These are phyloP conservation scores for Entomortierella chlamydospora DNA, from an alignment of 192 early-diverging fungal species.

Conservation along the genomic window DNA sequence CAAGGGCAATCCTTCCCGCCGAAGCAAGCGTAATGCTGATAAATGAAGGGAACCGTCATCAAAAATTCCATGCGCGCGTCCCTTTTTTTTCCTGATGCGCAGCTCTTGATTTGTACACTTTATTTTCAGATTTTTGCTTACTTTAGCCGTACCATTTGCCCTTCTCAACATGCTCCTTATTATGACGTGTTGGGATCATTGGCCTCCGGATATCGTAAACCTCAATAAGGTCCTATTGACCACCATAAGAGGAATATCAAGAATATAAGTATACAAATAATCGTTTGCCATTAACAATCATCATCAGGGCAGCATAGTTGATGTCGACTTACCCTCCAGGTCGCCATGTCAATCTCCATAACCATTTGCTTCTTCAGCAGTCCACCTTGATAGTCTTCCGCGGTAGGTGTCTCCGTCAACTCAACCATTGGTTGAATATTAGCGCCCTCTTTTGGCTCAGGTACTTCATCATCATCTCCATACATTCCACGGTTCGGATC, in stretches of 20 bases:
- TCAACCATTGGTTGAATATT: constrained; percentile 57
- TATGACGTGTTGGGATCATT: constrained; percentile 71
- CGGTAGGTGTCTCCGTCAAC: constrained; percentile 73
- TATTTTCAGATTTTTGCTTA: background rate
- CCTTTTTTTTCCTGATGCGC: background rate
- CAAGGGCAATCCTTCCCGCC: too few species aligned
- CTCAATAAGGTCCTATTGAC: constrained; percentile 74
- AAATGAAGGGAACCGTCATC: too few species aligned
- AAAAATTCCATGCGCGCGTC: too few species aligned
- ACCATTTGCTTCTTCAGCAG: constrained; percentile 83
- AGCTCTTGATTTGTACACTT: background rate
- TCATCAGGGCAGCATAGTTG: background rate
- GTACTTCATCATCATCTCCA: constrained; percentile 24
- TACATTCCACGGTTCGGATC: constrained; percentile 56
- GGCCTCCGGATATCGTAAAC: constrained; percentile 69
- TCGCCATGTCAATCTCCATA: constrained; percentile 73
- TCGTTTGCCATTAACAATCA: background rate
- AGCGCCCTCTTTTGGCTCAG: constrained; percentile 18
- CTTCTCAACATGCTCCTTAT: constrained; percentile 22
- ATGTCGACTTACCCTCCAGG: constrained; percentile 69
- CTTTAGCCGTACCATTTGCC: constrained; percentile 61
- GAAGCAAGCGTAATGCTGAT: too few species aligned
- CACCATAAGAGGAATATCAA: background rate
- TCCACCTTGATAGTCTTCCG: constrained; percentile 73
- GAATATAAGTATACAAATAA: too few species aligned